phyloP scores from a whole-genome alignment of 768 basidiomycete genomes.

The Tulasnella sp. region DNA sequence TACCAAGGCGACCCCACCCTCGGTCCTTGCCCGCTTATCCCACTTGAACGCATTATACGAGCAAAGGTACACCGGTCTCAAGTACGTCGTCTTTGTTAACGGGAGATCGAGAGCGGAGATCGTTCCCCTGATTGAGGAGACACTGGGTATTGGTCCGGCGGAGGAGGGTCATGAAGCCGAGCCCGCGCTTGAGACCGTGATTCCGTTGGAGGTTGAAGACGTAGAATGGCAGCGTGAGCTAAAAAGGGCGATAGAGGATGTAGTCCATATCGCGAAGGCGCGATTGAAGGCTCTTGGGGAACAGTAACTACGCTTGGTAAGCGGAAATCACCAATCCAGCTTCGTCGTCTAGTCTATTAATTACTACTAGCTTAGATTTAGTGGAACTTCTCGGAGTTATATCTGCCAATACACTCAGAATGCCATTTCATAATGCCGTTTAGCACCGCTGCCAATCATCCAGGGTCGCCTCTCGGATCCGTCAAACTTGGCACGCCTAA shows the following conservation, averaged over 20 bases:
- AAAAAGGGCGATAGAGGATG: slow-evolving; percentile 56
- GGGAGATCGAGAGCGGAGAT: slow-evolving; percentile 62
- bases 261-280: slow-evolving; percentile 67
- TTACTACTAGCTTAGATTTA: no score
- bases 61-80: slow-evolving; percentile 53
- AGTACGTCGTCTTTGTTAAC: slow-evolving; percentile 90
- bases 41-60: slow-evolving; percentile 76
- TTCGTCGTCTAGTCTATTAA: no score
- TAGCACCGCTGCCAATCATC: no score
- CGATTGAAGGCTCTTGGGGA: slow-evolving; percentile 36
- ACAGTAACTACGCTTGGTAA: not conserved
- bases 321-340: no score
- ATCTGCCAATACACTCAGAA: no score
- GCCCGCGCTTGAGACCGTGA: slow-evolving; percentile 30
- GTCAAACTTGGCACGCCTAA: no score
- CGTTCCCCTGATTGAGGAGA: slow-evolving; percentile 67
- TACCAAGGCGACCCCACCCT: slow-evolving; percentile 49
- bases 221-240: slow-evolving; percentile 56
- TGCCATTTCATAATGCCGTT: no score
- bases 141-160: slow-evolving; percentile 36
- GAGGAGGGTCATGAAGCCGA: slow-evolving; percentile 19
- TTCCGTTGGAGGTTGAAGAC: slow-evolving; percentile 29
- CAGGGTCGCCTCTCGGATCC: no score
- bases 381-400: no score
- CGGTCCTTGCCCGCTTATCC: slow-evolving; percentile 57